A percentile compares a stretch with the other conserved stretches of the same genome.
Conservation (phyloP, 305 asterid species). For the Solanum hybrid region DNA sequence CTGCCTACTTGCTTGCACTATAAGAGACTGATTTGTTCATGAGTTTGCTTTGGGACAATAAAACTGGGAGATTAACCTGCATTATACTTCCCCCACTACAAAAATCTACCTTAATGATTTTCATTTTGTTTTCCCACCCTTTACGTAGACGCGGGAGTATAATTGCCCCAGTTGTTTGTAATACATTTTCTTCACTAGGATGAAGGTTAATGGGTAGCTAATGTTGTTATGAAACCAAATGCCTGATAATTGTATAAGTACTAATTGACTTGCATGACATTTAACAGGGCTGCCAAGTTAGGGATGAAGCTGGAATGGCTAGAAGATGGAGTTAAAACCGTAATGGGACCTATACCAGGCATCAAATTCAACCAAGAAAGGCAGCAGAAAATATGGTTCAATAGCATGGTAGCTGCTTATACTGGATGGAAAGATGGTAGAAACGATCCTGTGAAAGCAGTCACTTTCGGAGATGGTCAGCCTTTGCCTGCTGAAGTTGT, state of each 20-base stretch:
- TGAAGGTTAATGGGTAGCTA: not conserved
- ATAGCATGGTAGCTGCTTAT: slow-evolving; percentile 89
- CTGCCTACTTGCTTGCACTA: not conserved
- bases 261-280: not conserved
- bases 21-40: not conserved
- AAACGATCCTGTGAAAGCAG: slow-evolving; percentile 71
- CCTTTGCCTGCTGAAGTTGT: slow-evolving; percentile 56
- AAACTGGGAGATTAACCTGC: not conserved
- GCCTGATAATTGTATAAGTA: not conserved
- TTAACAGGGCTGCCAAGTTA: slow-evolving; percentile 58
- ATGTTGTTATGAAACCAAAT: not conserved
- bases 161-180: not conserved
- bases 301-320: slow-evolving; percentile 88
- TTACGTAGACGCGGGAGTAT: not conserved
- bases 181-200: not conserved
- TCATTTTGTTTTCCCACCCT: not conserved
- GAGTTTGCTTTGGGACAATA: not conserved
- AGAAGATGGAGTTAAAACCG: slow-evolving; percentile 50
- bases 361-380: slow-evolving; percentile 48
- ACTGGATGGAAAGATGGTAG: slow-evolving; percentile 76
- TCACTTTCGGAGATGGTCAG: slow-evolving; percentile 65
- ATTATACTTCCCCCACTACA: not conserved
- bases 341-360: slow-evolving; percentile 88
- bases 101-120: not conserved
- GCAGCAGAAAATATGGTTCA: slow-evolving; percentile 75